A percentile compares a stretch with the other conserved stretches of the same genome.
phyloP scores from a whole-genome alignment of 2,329 filamentous ascomycete species.

The Fusarium bulbicola region DNA sequence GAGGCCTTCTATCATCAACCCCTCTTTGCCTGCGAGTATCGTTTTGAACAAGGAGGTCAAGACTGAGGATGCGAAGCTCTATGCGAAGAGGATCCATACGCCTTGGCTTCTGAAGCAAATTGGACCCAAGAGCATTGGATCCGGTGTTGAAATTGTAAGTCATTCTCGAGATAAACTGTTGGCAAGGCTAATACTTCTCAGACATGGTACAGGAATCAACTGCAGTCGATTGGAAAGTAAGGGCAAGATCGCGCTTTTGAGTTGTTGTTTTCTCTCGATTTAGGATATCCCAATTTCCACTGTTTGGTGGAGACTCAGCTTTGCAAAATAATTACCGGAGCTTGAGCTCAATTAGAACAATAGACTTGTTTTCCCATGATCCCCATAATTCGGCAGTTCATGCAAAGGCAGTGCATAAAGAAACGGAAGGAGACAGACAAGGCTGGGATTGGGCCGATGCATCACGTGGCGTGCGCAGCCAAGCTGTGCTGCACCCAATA shows the following conservation, averaged over 20 bases:
- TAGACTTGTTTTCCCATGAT: background rate
- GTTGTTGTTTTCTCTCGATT: background rate
- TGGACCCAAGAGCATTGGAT: constrained; percentile 24
- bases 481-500: background rate
- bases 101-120: constrained; percentile 31
- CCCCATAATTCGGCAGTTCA: background rate
- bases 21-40: constrained; percentile 46
- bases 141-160: constrained; percentile 35
- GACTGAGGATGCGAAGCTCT: constrained; percentile 22
- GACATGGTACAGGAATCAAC: constrained; percentile 28
- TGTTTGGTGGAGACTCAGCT: accelerated
- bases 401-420: background rate
- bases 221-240: constrained; percentile 19
- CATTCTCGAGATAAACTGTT: accelerated
- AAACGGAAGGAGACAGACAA: background rate
- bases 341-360: background rate
- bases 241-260: background rate
- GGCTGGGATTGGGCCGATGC: background rate
- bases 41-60: constrained; percentile 29
- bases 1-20: constrained; percentile 51
- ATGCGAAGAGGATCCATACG: constrained; percentile 3
- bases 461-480: background rate
- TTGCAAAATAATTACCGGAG: background rate
- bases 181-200: background rate
- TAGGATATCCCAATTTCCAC: background rate